Evolutionary conservation across 2,329 filamentous ascomycete species (phyloP).

Genomic region (Xenoacremonium recifei): DNA sequence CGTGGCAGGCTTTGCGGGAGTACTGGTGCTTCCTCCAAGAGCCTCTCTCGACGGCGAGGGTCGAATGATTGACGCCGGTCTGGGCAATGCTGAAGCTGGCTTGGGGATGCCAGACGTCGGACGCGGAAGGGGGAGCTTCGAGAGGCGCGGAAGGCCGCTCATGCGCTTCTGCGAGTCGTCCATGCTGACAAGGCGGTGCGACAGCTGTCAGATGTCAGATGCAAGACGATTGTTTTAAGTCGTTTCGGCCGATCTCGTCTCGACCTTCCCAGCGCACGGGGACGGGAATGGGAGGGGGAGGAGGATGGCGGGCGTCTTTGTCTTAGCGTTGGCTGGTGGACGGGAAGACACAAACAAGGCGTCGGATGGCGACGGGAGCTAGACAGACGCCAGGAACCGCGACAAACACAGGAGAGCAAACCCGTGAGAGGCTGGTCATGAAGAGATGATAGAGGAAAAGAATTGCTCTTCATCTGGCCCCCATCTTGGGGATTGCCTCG

Average conservation of each 20-base stretch:
- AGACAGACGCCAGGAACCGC: not conserved
- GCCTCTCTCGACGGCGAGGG: conserved; percentile 29
- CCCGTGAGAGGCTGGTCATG: too few species aligned
- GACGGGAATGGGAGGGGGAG: not conserved
- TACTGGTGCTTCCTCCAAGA: conserved; percentile 9
- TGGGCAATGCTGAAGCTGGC: conserved; percentile 21
- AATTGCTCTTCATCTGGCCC: too few species aligned
- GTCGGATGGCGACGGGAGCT: not conserved
- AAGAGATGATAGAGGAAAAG: too few species aligned
- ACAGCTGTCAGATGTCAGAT: too few species aligned
- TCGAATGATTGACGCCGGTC: conserved; percentile 28
- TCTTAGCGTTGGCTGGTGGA: conserved; percentile 1
- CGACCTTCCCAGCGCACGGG: too few species aligned
- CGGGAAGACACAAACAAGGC: not conserved
- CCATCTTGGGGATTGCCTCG: not conserved
- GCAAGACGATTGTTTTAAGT: not conserved
- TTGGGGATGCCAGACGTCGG: conserved; percentile 32
- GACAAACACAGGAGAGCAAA: not conserved
- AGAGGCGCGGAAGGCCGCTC: conserved; percentile 36
- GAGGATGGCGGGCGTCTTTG: not conserved
- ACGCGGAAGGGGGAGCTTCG: conserved; percentile 36
- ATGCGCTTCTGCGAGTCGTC: conserved; percentile 35
- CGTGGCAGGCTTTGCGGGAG: conserved; percentile 6
- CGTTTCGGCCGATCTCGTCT: too few species aligned
- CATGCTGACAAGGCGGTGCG: conserved; percentile 26